Evolutionary conservation across 768 basidiomycete genomes (phyloP).

Genomic region (Collybiopsis luxurians): DNA sequence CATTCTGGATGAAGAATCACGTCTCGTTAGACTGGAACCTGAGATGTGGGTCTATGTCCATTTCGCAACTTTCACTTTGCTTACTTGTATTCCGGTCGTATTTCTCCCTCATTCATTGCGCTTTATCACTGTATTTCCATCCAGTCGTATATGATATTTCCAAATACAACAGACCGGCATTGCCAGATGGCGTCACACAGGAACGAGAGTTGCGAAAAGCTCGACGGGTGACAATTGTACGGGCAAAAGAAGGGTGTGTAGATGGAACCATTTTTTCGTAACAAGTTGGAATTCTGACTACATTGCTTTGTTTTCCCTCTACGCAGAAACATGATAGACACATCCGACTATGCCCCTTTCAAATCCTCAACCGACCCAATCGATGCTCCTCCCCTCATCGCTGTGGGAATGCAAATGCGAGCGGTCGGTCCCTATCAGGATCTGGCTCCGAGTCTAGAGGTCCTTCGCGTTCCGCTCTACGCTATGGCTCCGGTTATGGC

Average conservation of each 20-base stretch:
- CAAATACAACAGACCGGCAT: not conserved
- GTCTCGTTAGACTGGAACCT: not conserved
- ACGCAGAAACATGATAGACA: conserved; percentile 62
- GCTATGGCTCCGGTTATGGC: too few species aligned
- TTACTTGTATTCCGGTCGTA: not conserved
- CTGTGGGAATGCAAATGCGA: not conserved
- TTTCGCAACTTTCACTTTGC: not conserved
- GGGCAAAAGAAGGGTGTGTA: conserved; percentile 39
- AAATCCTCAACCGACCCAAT: conserved; percentile 45
- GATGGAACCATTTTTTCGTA: too few species aligned
- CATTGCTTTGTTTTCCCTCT: not conserved
- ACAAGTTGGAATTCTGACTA: conserved; percentile 48
- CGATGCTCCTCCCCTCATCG: conserved; percentile 23
- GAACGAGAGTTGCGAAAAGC: conserved; percentile 52
- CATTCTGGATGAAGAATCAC: conserved; percentile 1
- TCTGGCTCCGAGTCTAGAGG: too few species aligned
- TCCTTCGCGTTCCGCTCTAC: too few species aligned
- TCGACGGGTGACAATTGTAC: conserved; percentile 50
- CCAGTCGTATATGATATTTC: too few species aligned
- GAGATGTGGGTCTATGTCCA: not conserved
- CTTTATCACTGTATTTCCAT: too few species aligned
- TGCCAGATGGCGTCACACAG: conserved; percentile 18
- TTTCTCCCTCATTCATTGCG: too few species aligned
- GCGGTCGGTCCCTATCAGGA: too few species aligned
- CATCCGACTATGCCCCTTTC: conserved; percentile 53